Percentiles rank a stretch among this genome's conserved stretches.
phyloP scores from a whole-genome alignment of 202 grass and related monocot species.

The Setaria italica region DNA sequence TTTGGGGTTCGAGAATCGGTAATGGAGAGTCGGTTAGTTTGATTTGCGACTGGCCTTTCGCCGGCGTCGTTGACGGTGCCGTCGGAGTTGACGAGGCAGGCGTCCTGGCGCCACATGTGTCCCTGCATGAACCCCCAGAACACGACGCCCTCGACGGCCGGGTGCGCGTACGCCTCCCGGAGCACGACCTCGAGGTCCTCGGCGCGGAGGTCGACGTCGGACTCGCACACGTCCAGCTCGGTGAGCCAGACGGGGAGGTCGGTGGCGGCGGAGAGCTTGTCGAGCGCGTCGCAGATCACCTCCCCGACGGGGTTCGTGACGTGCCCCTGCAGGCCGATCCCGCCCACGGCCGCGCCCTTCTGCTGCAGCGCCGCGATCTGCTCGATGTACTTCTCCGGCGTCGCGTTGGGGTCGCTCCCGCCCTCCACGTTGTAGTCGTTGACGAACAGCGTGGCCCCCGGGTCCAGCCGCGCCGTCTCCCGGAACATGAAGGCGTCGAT shows the following conservation, averaged over 20 bases:
- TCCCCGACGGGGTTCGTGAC: constrained; percentile 60
- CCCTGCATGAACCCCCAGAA: constrained; percentile 82
- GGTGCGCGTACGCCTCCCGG: constrained; percentile 77
- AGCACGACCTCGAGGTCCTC: constrained; percentile 78
- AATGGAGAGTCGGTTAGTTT: too few relatives aligned
- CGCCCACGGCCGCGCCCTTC: constrained; percentile 62
- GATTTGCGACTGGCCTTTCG: constrained; percentile 14
- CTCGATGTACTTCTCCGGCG: constrained; percentile 71
- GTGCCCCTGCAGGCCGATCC: constrained; percentile 71
- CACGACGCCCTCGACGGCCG: constrained; percentile 65
- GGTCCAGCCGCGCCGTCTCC: constrained; percentile 50
- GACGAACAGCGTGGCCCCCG: constrained; percentile 66
- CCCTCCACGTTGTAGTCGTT: constrained; percentile 82
- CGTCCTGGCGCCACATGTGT: constrained; percentile 59
- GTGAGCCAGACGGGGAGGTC: constrained; percentile 74
- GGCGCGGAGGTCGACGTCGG: constrained; percentile 63
- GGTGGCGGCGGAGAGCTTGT: constrained; percentile 58
- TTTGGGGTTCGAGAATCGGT: not conserved
- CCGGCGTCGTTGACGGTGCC: constrained; percentile 78
- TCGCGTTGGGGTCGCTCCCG: constrained; percentile 55
- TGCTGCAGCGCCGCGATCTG: constrained; percentile 63
- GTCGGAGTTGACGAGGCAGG: constrained; percentile 67
- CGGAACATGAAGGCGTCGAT: constrained; percentile 70
- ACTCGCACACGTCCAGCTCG: constrained; percentile 62
- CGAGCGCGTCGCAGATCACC: constrained; percentile 61